A percentile compares a stretch with the other conserved stretches of the same genome.
phyloP scores from a whole-genome alignment of 805 yeast genomes.

The Jamesozyma lodderae region DNA sequence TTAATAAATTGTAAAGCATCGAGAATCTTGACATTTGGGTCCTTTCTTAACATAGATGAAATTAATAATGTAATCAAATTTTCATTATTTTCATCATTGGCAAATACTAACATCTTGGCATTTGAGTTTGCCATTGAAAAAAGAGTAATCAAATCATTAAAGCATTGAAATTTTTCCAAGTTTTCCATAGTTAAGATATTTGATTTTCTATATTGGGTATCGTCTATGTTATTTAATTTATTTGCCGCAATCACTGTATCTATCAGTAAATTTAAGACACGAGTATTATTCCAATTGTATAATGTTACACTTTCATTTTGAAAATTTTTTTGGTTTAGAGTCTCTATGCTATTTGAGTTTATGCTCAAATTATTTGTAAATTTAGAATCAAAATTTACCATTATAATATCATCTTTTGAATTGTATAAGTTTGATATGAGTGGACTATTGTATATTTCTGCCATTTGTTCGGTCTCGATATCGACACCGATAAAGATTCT shows the following conservation, averaged over 20 bases:
- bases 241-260: background rate
- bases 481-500: slow-evolving; percentile 31
- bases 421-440: slow-evolving; percentile 1
- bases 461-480: slow-evolving; percentile 28
- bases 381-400: slow-evolving; percentile 31
- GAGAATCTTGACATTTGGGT: slow-evolving; percentile 14
- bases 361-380: background rate
- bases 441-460: slow-evolving; percentile 14
- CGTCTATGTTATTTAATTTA: background rate
- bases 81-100: slow-evolving; percentile 23
- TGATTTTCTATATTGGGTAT: slow-evolving; percentile 4
- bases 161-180: slow-evolving; percentile 15
- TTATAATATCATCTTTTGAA: slow-evolving; percentile 25
- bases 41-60: slow-evolving; percentile 20
- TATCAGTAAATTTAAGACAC: slow-evolving; percentile 2
- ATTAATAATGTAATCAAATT: slow-evolving; percentile 19
- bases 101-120: slow-evolving; percentile 18
- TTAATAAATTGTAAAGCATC: slow-evolving; percentile 27
- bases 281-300: slow-evolving; percentile 8
- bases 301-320: background rate
- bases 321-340: background rate
- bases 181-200: slow-evolving; percentile 12
- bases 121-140: slow-evolving; percentile 8
- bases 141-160: slow-evolving; percentile 25
- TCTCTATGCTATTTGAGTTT: background rate